phyloP scores from a whole-genome alignment of 441 rosid genomes.

The Dalechampia spathulata region DNA sequence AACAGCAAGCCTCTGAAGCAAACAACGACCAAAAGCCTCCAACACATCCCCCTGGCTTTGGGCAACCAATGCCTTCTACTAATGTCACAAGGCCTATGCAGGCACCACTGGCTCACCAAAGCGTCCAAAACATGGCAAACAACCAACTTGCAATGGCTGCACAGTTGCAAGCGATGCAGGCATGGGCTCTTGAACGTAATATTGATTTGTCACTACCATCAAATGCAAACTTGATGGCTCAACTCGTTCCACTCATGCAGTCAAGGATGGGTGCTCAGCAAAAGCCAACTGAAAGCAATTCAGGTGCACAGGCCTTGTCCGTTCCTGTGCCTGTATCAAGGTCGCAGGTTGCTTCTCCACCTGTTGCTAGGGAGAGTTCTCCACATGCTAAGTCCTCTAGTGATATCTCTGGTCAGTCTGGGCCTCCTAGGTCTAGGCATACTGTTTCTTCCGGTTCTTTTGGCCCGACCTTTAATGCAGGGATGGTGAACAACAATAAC shows the following conservation, averaged over 20 bases:
- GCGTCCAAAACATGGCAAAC: slow-evolving; percentile 49
- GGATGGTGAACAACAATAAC: slow-evolving; percentile 38
- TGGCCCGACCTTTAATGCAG: slow-evolving; percentile 50
- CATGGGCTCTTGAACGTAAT: slow-evolving; percentile 90
- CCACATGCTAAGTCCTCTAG: slow-evolving; percentile 73
- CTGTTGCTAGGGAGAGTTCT: slow-evolving; percentile 64
- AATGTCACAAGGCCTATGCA: slow-evolving; percentile 67
- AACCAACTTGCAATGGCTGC: slow-evolving; percentile 73
- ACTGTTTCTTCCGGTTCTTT: slow-evolving; percentile 39
- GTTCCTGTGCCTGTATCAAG: slow-evolving; percentile 47
- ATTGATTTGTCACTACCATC: slow-evolving; percentile 87
- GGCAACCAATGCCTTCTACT: slow-evolving; percentile 55
- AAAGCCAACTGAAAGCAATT: slow-evolving; percentile 60
- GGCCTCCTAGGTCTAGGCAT: slow-evolving; percentile 64
- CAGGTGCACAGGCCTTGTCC: slow-evolving; percentile 46
- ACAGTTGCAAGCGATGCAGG: slow-evolving; percentile 80
- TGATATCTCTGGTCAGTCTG: slow-evolving; percentile 84
- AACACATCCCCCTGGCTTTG: slow-evolving; percentile 42
- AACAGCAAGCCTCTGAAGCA: slow-evolving; percentile 45
- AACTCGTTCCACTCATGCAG: slow-evolving; percentile 76
- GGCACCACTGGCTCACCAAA: slow-evolving; percentile 62
- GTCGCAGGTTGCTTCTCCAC: slow-evolving; percentile 70
- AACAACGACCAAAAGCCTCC: slow-evolving; percentile 57
- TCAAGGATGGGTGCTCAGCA: slow-evolving; percentile 81
- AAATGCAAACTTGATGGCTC: slow-evolving; percentile 81